A percentile compares a stretch with the other conserved stretches of the same genome.
Conservation (phyloP, 208 protist genomes). For the Crithidia bombi region DNA sequence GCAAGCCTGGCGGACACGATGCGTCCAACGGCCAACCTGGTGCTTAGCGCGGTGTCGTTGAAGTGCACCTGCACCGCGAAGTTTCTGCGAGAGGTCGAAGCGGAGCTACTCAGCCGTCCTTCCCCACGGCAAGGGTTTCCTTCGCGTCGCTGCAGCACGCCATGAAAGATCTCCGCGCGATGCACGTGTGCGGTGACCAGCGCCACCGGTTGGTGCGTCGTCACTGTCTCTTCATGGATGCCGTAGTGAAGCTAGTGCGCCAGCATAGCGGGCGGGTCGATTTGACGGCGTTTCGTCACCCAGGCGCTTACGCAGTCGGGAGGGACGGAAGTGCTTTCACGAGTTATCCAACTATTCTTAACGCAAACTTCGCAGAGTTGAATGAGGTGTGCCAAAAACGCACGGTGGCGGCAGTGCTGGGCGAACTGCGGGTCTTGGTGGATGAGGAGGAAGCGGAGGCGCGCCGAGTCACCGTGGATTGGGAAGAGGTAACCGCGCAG, state of each 20-base stretch:
- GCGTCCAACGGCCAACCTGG: neutral
- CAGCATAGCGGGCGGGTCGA: constrained; percentile 49
- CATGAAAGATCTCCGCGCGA: constrained; percentile 14
- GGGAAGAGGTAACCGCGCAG: constrained; percentile 53
- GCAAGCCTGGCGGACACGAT: constrained; percentile 10
- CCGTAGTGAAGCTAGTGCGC: constrained; percentile 41
- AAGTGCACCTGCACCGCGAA: constrained; percentile 21
- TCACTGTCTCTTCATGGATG: constrained; percentile 42
- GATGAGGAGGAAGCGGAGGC: neutral
- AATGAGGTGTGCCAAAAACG: constrained; percentile 15
- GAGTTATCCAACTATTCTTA: neutral
- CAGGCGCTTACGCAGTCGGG: neutral
- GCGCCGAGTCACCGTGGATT: constrained; percentile 32
- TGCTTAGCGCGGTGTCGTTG: constrained; percentile 13
- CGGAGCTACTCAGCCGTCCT: constrained; percentile 12
- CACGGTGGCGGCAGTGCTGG: constrained; percentile 27
- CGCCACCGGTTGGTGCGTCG: constrained; percentile 13
- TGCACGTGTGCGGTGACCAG: constrained; percentile 6
- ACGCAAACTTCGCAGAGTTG: constrained; percentile 2
- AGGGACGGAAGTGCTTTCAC: neutral
- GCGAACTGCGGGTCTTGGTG: constrained; percentile 44
- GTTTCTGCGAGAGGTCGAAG: constrained; percentile 15
- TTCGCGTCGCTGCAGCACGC: constrained; percentile 22
- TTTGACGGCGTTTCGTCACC: constrained; percentile 12
- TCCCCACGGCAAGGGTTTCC: neutral